Percentiles rank a stretch among this genome's conserved stretches.
These are phyloP conservation scores for Linderniella brevidens DNA, from an alignment of 257 asterid species.

Conservation along the genomic window DNA sequence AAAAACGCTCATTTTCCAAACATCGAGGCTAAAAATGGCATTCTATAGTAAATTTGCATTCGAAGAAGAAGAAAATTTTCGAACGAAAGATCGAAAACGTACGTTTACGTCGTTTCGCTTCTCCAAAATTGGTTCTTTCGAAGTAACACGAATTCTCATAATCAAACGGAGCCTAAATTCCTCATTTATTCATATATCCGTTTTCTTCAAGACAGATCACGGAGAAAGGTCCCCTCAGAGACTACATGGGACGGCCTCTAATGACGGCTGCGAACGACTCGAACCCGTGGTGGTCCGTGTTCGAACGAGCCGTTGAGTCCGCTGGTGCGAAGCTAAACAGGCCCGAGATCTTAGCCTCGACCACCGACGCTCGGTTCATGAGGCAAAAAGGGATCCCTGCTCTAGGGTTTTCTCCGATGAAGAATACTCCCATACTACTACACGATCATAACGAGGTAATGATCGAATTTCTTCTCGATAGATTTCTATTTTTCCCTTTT, in stretches of 20 bases:
- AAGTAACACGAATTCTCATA: no score
- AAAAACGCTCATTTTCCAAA: no score
- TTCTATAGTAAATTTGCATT: no score
- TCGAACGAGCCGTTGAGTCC: conserved; percentile 45
- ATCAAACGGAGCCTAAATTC: no score
- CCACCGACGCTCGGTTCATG: conserved; percentile 80
- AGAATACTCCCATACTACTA: conserved; percentile 73
- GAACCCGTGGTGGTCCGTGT: conserved; percentile 84
- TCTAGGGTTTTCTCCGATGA: conserved; percentile 93
- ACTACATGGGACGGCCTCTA: conserved; percentile 46
- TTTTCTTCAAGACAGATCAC: conserved; percentile 28
- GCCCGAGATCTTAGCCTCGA: conserved; percentile 78
- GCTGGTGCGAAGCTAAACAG: conserved; percentile 85
- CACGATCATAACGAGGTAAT: conserved; percentile 92
- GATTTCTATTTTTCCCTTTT: background rate
- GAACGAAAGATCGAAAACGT: no score
- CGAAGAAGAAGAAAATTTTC: no score
- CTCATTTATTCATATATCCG: conserved; percentile 4
- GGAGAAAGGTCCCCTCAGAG: conserved; percentile 59
- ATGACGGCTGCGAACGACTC: conserved; percentile 62
- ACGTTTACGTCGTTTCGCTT: no score
- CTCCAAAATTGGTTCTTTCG: no score
- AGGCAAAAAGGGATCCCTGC: conserved; percentile 70
- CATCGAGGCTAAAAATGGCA: no score
- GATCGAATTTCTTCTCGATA: background rate